Conservation (phyloP, 208 protist genomes). For the Porcisia deanei region DNA sequence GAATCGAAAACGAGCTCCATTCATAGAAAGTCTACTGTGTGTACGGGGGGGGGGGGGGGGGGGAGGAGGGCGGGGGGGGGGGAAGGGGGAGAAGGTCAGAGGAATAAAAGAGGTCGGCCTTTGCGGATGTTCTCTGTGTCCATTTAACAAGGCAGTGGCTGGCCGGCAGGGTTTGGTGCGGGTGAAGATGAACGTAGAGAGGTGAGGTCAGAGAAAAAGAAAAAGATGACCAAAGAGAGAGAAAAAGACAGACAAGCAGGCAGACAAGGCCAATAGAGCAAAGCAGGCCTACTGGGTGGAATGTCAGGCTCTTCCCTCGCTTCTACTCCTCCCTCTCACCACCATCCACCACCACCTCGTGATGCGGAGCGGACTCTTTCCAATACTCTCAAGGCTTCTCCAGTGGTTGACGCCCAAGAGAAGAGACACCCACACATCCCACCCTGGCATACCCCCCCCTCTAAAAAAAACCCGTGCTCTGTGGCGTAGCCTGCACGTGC, state of each 20-base stretch:
- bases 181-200: background rate
- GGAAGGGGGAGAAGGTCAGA: too few relatives aligned
- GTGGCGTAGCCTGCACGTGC: background rate
- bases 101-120: too few relatives aligned
- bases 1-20: too few relatives aligned
- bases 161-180: background rate
- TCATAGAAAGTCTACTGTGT: too few relatives aligned
- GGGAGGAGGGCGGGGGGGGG: too few relatives aligned
- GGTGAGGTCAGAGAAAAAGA: background rate
- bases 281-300: too few relatives aligned
- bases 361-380: background rate
- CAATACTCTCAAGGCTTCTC: background rate
- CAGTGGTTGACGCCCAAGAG: background rate
- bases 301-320: background rate
- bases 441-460: background rate
- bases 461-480: background rate
- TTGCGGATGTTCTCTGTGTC: background rate
- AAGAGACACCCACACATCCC: background rate
- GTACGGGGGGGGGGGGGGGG: too few relatives aligned
- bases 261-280: background rate
- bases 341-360: too few relatives aligned
- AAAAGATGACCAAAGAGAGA: background rate
- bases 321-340: background rate
- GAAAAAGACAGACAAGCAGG: background rate
- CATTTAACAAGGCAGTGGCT: background rate